Conservation (phyloP, 1,284 basidiomycete species). For the Entoloma clypeatum region DNA sequence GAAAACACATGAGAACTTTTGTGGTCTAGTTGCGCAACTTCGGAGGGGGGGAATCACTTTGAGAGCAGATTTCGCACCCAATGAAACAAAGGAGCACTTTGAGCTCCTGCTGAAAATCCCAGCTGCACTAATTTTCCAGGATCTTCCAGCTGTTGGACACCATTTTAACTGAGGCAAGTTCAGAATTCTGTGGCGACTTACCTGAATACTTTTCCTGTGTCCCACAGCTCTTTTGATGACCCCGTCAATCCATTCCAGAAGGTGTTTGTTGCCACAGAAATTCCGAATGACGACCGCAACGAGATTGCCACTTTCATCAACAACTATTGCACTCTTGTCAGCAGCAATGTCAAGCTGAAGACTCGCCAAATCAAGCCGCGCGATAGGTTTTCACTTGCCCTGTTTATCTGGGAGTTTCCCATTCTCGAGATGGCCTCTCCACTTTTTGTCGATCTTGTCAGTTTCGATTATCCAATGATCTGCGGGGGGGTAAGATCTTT, state of each 20-base stretch:
- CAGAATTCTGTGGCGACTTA: too few relatives aligned
- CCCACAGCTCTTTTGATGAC: background rate
- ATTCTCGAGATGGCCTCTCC: background rate
- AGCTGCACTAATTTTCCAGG: conserved; percentile 8
- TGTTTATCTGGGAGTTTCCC: background rate
- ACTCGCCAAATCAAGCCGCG: background rate
- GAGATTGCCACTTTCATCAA: background rate
- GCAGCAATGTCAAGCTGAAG: background rate
- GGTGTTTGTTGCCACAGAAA: background rate
- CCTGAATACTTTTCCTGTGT: background rate
- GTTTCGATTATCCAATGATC: background rate
- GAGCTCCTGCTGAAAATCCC: conserved; percentile 9
- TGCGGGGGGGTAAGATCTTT: background rate
- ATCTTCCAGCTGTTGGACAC: conserved; percentile 11
- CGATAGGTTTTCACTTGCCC: background rate
- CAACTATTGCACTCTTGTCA: background rate
- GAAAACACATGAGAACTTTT: background rate
- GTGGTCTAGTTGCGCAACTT: background rate
- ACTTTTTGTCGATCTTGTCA: background rate
- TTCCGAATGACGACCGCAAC: background rate
- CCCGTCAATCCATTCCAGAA: background rate
- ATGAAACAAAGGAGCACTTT: conserved; percentile 2
- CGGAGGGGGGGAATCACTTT: background rate
- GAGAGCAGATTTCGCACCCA: conserved; percentile 10
- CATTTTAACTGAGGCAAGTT: too few relatives aligned